Evolutionary conservation across 257 asterid genomes (phyloP), one percentile per base, ranked within the genome.

Genomic region (Salvia rosmarinus): DNA sequence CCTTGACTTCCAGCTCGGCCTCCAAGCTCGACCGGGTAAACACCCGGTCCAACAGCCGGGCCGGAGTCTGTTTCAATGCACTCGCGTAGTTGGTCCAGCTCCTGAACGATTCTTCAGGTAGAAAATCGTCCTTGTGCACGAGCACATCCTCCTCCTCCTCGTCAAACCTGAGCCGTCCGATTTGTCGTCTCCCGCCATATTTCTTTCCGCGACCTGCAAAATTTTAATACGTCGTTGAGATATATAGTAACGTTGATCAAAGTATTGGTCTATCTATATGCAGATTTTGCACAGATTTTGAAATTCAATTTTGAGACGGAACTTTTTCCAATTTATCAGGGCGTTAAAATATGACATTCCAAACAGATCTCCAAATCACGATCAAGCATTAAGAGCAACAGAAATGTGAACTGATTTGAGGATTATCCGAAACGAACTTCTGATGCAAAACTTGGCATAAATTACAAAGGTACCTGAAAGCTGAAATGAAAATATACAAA

Each of bases 31-130:
- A 88, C 40, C 95, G 83, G 73, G 85, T 51, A 44, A 81, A 4
- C 0, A 73, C 40, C 83, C 95, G 86, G 64, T 88, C 85, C 54
- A 44, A 58, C 5, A 88, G 10, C 30, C 95, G 81, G 11, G 61
- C 40, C 67, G 95, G 95, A 3, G 81, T 82, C 83, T 82, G 84
- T 42, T 56, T 82, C 68, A 86, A 17, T 1, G 95, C 95, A 35
- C 10, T 56, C 57, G 55, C 57, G 77, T 88, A 88, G 35, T 81
- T 88, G 42, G 60, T 70, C 90, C 84, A 82, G 77, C 86, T 86
- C 82, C 72, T 35, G 78, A 88, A 88, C 64, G 95, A 88, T 20
- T 88, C 88, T 77, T 88, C 91, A 3, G 95, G 95, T 80, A 88
- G 88, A 67, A 88, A 88, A 75, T 88, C 95, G 63, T 82, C 88